Base-by-base conservation (phyloP, 345 rosid genomes). In the Aquilaria sinensis region DNA sequence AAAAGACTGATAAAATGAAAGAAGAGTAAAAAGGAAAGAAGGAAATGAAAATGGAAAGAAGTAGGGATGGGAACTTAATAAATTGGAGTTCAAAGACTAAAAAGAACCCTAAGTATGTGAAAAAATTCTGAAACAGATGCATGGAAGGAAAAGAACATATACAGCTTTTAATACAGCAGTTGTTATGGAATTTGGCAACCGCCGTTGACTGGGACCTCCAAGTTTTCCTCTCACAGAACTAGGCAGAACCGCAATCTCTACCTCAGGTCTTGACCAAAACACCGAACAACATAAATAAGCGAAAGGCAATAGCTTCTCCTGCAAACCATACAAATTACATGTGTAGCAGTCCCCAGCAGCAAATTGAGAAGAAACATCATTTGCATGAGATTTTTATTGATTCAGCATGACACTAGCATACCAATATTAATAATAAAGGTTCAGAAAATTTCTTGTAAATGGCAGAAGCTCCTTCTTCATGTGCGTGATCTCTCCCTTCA, bases 151-250 rank as follows among this genome's bases (percentile, higher is more conserved):
- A 75, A 63, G 51, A 63, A 62, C 70, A 41, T 74, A 72, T 89
- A 89, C 98, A 72, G 97, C 90, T 83, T 84, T 85, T 70, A 92
- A 74, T 57, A 85, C 93, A 66, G 79, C 69, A 66, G 93, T 77
- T 53, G 94, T 79, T 60, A 79, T 75, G 51, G 82, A 77, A 66
- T 76, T 67, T 29, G 94, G 79, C 72, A 93, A 72, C 56, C 98
- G 85, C 9, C 97, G 93, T 75, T 89, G 98, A 87, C 97, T 93
- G 60, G 90, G 98, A 31, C 98, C 98, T 55, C 96, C 98, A 61
- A 93, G 88, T 77, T 79, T 93, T 74, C 98, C 98, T 64, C 60
- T 77, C 32, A 93, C 84, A 57, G 96, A 80, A 71, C 85, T 64
- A 68, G 98, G 88, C 61, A 93, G 74, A 70, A 63, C 72, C 34